Evolutionary conservation across 1,284 basidiomycete genomes (phyloP).

Genomic region (Cutaneotrichosporon dermatis): DNA sequence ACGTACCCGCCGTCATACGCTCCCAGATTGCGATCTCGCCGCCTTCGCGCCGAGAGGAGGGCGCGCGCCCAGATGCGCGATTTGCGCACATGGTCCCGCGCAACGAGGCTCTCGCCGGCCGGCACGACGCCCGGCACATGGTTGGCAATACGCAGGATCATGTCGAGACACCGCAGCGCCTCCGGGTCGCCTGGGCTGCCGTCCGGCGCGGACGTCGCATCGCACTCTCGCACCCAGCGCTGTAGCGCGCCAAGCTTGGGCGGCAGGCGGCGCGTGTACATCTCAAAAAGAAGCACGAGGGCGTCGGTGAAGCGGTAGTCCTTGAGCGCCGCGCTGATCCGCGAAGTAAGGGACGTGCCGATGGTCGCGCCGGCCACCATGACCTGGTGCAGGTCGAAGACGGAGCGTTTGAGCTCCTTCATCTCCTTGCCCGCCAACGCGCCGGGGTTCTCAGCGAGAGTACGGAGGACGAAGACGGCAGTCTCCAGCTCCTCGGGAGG

Average conservation of each 20-base stretch:
- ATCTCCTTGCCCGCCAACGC: conserved; percentile 35
- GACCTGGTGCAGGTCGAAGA: conserved; percentile 42
- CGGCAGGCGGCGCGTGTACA: conserved; percentile 53
- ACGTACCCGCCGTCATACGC: conserved; percentile 30
- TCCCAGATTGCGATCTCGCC: conserved; percentile 42
- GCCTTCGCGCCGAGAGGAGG: conserved; percentile 4
- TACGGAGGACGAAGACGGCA: conserved; percentile 37
- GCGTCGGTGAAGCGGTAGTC: conserved; percentile 53
- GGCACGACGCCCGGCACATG: conserved; percentile 11
- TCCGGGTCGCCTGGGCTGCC: conserved; percentile 41
- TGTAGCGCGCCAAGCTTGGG: conserved; percentile 58
- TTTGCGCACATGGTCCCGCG: conserved; percentile 14
- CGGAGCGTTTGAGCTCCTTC: conserved; percentile 45
- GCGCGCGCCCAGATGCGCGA: conserved; percentile 35
- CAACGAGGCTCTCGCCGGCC: conserved; percentile 22
- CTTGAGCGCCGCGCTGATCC: conserved; percentile 53
- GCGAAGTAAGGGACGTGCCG: conserved; percentile 51
- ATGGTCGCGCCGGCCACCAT: conserved; percentile 42
- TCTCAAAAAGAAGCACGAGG: conserved; percentile 56
- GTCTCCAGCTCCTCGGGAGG: conserved; percentile 41
- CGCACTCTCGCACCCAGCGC: conserved; percentile 58
- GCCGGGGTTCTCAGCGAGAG: conserved; percentile 38
- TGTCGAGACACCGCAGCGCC: conserved; percentile 52
- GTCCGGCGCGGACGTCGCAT: conserved; percentile 51
- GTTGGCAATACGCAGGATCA: conserved; percentile 53